Evolutionary conservation across 2,329 filamentous ascomycete species (phyloP).

Genomic region (Dothideomycetidae sp.): DNA sequence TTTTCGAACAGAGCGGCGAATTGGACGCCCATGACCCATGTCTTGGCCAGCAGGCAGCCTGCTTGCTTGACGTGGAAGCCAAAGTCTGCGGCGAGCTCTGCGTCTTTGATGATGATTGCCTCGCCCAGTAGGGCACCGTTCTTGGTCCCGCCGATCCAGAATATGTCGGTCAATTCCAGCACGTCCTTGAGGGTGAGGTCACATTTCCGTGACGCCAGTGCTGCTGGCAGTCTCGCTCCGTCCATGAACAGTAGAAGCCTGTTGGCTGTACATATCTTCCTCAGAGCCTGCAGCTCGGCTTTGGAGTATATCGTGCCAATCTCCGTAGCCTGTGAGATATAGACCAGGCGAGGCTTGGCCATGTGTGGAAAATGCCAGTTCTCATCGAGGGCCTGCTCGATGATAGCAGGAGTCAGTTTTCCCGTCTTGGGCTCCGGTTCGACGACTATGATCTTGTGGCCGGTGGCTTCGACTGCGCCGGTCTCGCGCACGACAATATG

Average conservation of each 20-base stretch:
- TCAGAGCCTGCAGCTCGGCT: constrained; percentile 23
- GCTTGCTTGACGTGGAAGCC: constrained; percentile 40
- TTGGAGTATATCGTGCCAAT: neutral
- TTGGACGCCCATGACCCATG: constrained; percentile 35
- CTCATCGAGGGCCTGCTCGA: neutral
- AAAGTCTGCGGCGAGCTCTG: constrained; percentile 31
- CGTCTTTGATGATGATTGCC: constrained; percentile 35
- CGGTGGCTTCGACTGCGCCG: neutral
- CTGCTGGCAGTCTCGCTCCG: constrained; percentile 33
- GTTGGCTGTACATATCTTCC: constrained; percentile 29
- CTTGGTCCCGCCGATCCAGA: constrained; percentile 42
- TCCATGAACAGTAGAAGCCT: constrained; percentile 34
- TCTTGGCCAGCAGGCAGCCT: constrained; percentile 37
- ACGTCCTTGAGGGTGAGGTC: constrained; percentile 33
- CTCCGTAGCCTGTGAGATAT: neutral
- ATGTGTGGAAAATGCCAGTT: neutral
- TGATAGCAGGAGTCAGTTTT: neutral
- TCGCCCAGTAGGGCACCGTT: constrained; percentile 38
- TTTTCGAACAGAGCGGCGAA: constrained; percentile 36
- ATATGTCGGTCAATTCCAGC: constrained; percentile 36
- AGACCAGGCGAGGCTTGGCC: neutral
- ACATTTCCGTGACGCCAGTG: constrained; percentile 30
- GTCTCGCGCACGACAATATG: neutral
- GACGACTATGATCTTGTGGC: neutral
- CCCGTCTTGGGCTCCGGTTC: neutral